These are phyloP conservation scores for Zizania palustris DNA, from an alignment of 202 grass and related monocot genomes.

Conservation along the genomic window DNA sequence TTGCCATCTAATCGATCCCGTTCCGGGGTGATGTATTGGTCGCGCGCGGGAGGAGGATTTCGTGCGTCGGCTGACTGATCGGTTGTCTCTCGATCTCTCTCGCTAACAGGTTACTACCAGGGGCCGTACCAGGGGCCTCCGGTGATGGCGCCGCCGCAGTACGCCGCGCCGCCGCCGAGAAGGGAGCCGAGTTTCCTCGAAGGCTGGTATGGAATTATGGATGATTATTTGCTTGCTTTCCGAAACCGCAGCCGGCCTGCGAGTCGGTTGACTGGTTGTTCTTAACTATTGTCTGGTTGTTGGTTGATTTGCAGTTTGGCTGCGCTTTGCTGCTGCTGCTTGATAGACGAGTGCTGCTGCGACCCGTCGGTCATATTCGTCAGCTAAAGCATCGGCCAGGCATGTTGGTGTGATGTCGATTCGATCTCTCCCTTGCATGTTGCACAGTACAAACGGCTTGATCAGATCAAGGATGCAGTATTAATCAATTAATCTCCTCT, in stretches of 20 bases:
- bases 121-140: constrained; percentile 74
- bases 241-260: too few species aligned
- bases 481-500: background rate
- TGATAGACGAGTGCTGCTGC: constrained; percentile 94
- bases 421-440: background rate
- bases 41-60: too few species aligned
- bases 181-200: constrained; percentile 65
- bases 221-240: too few species aligned
- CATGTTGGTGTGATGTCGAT: background rate
- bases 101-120: constrained; percentile 37
- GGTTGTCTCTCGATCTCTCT: too few species aligned
- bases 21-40: too few species aligned
- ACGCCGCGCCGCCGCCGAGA: constrained; percentile 58
- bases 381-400: constrained; percentile 25
- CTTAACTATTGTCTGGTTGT: background rate
- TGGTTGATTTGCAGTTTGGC: constrained; percentile 57
- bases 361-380: constrained; percentile 83
- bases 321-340: constrained; percentile 87
- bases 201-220: constrained; percentile 67
- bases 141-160: constrained; percentile 83
- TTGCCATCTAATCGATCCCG: too few species aligned
- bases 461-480: background rate
- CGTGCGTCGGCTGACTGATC: too few species aligned
- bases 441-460: constrained; percentile 3
- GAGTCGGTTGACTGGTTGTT: too few species aligned